These are phyloP conservation scores for Aleurites moluccanus DNA, from an alignment of 441 rosid genomes.

Conservation along the genomic window DNA sequence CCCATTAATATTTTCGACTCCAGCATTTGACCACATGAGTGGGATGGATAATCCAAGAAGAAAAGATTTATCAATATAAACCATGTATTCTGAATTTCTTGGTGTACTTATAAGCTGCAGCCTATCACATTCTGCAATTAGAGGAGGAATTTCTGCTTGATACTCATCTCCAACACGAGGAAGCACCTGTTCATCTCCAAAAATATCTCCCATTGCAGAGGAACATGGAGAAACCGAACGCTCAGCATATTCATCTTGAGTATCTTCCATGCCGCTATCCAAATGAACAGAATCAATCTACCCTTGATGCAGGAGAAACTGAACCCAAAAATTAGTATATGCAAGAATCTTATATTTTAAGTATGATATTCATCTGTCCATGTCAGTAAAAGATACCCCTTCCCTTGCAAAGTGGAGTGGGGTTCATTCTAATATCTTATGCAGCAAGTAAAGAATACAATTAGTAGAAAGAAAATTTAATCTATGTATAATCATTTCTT, in stretches of 20 bases:
- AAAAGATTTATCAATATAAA: not conserved
- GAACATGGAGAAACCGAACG: conserved; percentile 16
- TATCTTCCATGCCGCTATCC: conserved; percentile 10
- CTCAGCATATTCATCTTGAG: conserved; percentile 10
- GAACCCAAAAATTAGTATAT: not conserved
- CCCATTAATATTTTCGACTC: conserved; percentile 18
- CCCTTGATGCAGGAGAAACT: conserved; percentile 1
- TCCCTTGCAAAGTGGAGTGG: not conserved
- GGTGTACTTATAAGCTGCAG: conserved; percentile 10
- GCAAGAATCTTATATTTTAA: not conserved
- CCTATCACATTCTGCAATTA: conserved; percentile 21
- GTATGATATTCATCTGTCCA: not conserved
- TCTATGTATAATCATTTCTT: not conserved
- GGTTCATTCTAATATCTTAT: not conserved
- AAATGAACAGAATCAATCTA: conserved; percentile 16
- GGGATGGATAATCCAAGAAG: conserved; percentile 25
- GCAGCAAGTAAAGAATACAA: conserved; percentile 1
- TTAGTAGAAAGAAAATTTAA: not conserved
- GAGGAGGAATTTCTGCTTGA: conserved; percentile 34
- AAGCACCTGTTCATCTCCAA: conserved; percentile 30
- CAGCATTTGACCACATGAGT: conserved; percentile 20
- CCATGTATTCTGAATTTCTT: not conserved
- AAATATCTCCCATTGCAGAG: conserved; percentile 19
- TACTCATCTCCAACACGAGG: conserved; percentile 39
- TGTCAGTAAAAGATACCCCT: not conserved